Percentiles rank a stretch among this genome's conserved stretches.
These are phyloP conservation scores for Limtongozyma cylindracea DNA, from an alignment of 805 yeast species.

Conservation along the genomic window DNA sequence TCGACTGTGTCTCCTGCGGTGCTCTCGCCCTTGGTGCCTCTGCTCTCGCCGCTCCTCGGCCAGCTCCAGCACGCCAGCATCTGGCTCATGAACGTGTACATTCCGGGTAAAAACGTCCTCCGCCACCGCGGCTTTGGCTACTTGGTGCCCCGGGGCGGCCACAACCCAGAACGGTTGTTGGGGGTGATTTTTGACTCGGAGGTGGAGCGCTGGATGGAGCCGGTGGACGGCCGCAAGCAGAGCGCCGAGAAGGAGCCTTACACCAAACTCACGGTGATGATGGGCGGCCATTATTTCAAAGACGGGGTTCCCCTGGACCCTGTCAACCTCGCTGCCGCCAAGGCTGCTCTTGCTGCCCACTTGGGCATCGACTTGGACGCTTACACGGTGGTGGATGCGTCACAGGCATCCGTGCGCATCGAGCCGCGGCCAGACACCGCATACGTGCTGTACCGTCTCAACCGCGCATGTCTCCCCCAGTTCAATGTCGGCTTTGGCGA, in stretches of 20 bases:
- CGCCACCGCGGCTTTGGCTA: conserved; percentile 59
- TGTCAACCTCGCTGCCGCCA: conserved; percentile 6
- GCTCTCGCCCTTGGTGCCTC: too few relatives aligned
- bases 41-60: not conserved
- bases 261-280: conserved; percentile 67
- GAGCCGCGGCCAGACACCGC: conserved; percentile 6
- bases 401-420: conserved; percentile 3
- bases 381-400: conserved; percentile 3
- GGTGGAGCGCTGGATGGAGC: conserved; percentile 20
- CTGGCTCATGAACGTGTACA: conserved; percentile 41
- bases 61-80: conserved; percentile 17
- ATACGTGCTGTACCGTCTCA: conserved; percentile 10
- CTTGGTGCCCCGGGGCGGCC: conserved; percentile 34
- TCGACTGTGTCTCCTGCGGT: too few relatives aligned
- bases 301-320: conserved; percentile 8
- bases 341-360: conserved; percentile 5
- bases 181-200: conserved; percentile 89
- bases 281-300: conserved; percentile 50
- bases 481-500: conserved; percentile 41
- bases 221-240: not conserved
- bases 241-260: conserved; percentile 7
- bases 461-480: conserved; percentile 48
- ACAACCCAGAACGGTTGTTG: conserved; percentile 29
- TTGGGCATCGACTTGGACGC: conserved; percentile 5
- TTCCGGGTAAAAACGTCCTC: conserved; percentile 7